Percentiles rank a stretch among this genome's conserved stretches.
phyloP scores from a whole-genome alignment of 2,329 filamentous ascomycete genomes.

The Eutypella sp. region DNA sequence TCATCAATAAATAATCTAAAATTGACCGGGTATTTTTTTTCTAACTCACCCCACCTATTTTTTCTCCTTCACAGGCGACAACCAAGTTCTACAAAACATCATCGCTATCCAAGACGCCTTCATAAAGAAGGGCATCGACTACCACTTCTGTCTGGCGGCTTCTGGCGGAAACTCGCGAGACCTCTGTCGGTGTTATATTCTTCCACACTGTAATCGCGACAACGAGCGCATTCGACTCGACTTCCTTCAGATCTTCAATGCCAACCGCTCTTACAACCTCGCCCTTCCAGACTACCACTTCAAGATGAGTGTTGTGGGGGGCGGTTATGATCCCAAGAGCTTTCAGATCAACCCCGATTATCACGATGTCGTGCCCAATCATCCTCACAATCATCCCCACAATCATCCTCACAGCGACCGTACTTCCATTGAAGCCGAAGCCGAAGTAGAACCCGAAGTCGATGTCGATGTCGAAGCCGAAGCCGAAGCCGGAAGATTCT shows the following conservation, averaged over 20 bases:
- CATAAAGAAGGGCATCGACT: constrained; percentile 10
- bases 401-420: neutral
- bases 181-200: constrained; percentile 20
- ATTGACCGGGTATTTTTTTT: constrained; percentile 10
- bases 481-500: too few species aligned
- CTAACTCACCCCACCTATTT: constrained; percentile 15
- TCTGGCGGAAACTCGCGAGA: constrained; percentile 4
- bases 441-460: too few species aligned
- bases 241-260: constrained; percentile 33
- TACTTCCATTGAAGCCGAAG: too few species aligned
- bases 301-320: constrained; percentile 45
- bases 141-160: constrained; percentile 5
- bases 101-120: constrained; percentile 12
- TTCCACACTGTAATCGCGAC: constrained; percentile 15
- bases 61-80: constrained; percentile 9
- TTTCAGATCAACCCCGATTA: constrained; percentile 42
- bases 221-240: constrained; percentile 34
- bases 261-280: constrained; percentile 18
- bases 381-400: neutral
- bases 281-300: constrained; percentile 16
- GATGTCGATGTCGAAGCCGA: too few species aligned
- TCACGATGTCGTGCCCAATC: constrained; percentile 32
- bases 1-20: too few species aligned
- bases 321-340: constrained; percentile 40
- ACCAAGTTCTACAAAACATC: constrained; percentile 13